Percentiles rank a stretch among this genome's conserved stretches.
Evolutionary conservation across 164 flowering plant genomes (phyloP).

Genomic region (Tetrastigma voinierianum): DNA sequence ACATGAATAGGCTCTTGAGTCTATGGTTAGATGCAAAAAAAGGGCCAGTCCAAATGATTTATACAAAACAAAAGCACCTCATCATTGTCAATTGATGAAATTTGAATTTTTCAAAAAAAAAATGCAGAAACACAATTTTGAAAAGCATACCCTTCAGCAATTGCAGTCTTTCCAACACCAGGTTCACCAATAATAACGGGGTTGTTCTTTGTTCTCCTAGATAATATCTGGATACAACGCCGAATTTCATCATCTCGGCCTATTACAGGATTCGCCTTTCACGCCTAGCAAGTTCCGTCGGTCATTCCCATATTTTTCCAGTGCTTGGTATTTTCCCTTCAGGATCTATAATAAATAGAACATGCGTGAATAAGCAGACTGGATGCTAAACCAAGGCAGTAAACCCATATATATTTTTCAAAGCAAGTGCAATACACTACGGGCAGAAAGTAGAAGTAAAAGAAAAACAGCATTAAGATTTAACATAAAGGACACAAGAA

Average conservation of each 20-base stretch:
- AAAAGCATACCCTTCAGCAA: slow-evolving; percentile 88
- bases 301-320: slow-evolving; percentile 92
- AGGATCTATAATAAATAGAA: slow-evolving; percentile 52
- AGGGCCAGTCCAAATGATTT: neutral
- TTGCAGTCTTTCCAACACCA: slow-evolving; percentile 99
- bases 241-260: slow-evolving; percentile 99
- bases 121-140: neutral
- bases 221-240: slow-evolving; percentile 90
- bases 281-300: slow-evolving; percentile 90
- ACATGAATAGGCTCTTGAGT: neutral
- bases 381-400: too few relatives aligned
- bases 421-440: too few relatives aligned
- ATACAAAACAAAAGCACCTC: neutral
- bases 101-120: neutral
- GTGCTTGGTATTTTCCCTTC: slow-evolving; percentile 92
- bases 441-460: too few relatives aligned
- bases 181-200: slow-evolving; percentile 99
- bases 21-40: neutral
- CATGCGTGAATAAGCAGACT: neutral
- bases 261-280: slow-evolving; percentile 97
- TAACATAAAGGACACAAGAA: too few relatives aligned
- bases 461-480: too few relatives aligned
- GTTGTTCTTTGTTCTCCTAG: slow-evolving; percentile 91
- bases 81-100: neutral
- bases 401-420: neutral